These are phyloP conservation scores for Adansonia gregorii DNA, from an alignment of 441 rosid genomes.

Conservation along the genomic window DNA sequence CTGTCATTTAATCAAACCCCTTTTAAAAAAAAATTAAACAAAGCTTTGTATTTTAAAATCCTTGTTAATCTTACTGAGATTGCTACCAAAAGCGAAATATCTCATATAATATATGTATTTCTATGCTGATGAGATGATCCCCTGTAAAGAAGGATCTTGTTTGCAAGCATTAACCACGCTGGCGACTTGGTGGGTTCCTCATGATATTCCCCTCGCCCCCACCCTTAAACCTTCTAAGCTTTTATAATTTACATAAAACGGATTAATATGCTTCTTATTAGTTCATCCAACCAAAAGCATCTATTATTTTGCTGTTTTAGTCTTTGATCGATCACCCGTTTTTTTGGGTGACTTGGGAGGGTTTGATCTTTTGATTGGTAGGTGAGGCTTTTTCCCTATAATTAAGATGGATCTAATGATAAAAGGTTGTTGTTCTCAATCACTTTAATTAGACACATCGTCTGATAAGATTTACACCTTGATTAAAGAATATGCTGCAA, in stretches of 20 bases:
- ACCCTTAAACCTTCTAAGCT: neutral
- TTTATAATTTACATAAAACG: neutral
- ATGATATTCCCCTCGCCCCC: neutral
- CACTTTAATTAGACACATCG: no score
- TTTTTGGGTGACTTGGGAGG: no score
- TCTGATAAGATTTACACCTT: no score
- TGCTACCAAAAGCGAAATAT: slow-evolving; percentile 5
- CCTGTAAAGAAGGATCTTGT: slow-evolving; percentile 38
- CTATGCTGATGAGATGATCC: neutral
- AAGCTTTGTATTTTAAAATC: no score
- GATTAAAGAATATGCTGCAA: no score
- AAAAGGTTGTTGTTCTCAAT: no score
- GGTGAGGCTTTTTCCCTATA: no score
- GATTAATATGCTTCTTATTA: neutral
- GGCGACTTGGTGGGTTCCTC: slow-evolving; percentile 23
- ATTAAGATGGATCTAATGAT: no score
- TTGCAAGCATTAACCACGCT: slow-evolving; percentile 32
- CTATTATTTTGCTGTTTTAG: neutral
- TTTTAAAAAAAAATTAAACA: neutral
- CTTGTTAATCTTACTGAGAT: slow-evolving; percentile 24
- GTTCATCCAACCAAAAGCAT: slow-evolving; percentile 2
- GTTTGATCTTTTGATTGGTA: no score
- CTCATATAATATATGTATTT: neutral
- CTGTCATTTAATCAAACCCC: slow-evolving; percentile 7
- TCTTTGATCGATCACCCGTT: neutral